Evolutionary conservation across 345 rosid genomes (phyloP).

Genomic region (Zanthoxylum bungeanum): DNA sequence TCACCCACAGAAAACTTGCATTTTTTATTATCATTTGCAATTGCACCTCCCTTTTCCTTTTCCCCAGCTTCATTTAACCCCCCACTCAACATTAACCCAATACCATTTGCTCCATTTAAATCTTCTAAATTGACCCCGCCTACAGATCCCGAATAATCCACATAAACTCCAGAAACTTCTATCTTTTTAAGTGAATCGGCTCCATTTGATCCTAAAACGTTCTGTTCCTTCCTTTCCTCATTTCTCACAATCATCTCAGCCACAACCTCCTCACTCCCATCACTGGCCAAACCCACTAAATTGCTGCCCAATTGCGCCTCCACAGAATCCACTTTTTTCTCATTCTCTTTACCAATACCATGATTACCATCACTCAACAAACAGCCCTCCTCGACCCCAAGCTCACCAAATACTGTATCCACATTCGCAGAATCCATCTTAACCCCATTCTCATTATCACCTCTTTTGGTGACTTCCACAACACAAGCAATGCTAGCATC

Average conservation of each 20-base stretch:
- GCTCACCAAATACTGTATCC: constrained; percentile 10
- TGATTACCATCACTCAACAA: too few relatives aligned
- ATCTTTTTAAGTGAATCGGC: constrained; percentile 37
- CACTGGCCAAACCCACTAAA: too few relatives aligned
- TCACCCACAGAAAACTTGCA: constrained; percentile 51
- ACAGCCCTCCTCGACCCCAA: too few relatives aligned
- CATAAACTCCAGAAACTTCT: constrained; percentile 58
- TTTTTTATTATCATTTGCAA: constrained; percentile 13
- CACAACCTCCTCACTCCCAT: too few relatives aligned
- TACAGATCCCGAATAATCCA: constrained; percentile 65
- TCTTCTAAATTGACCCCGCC: constrained; percentile 17
- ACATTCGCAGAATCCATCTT: not conserved
- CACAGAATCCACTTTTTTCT: too few relatives aligned
- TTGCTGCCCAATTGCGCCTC: too few relatives aligned
- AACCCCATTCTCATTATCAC: constrained; percentile 16
- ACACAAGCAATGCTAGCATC: constrained; percentile 7
- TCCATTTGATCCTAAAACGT: constrained; percentile 18
- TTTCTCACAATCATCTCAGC: too few relatives aligned
- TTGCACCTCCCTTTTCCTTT: too few relatives aligned
- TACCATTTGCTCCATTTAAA: constrained; percentile 15
- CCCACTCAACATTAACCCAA: constrained; percentile 16
- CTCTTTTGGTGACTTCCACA: not conserved
- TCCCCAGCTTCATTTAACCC: constrained; percentile 23
- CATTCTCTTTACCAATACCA: too few relatives aligned
- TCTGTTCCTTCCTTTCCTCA: too few relatives aligned